Conservation (phyloP, 345 rosid genomes). For the Hibiscus mutabilis region DNA sequence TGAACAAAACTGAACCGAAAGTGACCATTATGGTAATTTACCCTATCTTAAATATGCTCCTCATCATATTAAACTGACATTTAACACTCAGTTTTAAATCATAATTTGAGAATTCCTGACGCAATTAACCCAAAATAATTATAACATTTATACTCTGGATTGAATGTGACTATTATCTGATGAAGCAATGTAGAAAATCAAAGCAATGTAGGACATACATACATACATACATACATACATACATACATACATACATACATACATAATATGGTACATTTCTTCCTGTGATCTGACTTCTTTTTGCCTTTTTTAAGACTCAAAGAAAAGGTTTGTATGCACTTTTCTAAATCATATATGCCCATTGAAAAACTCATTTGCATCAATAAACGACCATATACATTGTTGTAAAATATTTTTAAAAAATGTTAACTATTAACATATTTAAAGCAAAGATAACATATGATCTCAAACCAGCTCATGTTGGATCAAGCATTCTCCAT, state of each 20-base stretch:
- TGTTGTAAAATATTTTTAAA: not conserved
- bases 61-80: no score
- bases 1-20: no score
- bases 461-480: slow-evolving; percentile 7
- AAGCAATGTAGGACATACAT: not conserved
- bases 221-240: no score
- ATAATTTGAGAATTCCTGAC: no score
- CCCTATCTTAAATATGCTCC: no score
- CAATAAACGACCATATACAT: not conserved
- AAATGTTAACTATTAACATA: not conserved
- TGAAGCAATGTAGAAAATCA: not conserved
- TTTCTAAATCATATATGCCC: not conserved
- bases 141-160: no score
- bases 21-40: no score
- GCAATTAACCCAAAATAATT: no score
- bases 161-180: no score
- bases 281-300: not conserved
- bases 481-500: slow-evolving; percentile 21
- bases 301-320: not conserved
- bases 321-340: not conserved
- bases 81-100: no score
- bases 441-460: slow-evolving; percentile 12
- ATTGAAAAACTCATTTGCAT: not conserved
- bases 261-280: not conserved
- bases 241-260: not conserved